Evolutionary conservation across 257 asterid genomes (phyloP), one percentile per base, ranked within the genome.

Genomic region (Ballota nigra): DNA sequence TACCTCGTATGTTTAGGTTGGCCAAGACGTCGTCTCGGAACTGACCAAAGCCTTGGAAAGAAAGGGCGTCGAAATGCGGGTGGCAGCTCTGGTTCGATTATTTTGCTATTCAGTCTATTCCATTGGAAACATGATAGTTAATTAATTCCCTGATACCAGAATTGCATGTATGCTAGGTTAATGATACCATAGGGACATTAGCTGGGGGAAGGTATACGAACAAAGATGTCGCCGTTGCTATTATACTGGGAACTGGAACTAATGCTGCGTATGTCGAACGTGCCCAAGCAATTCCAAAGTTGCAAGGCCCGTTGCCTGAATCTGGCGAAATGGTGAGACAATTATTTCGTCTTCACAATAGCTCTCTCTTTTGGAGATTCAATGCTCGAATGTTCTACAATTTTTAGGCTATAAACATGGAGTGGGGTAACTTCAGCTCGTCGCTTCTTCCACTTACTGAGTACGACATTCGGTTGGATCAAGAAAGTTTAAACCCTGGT

Each of bases 351-450:
- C 22, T 22, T 55, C 13, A 36, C 51, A 43, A 34, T 28, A 10
- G 6, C 38, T 63, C 56, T 20, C 33, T 7, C 22, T 3, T 62
- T n/a, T 0, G 5, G 22, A 19, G 26, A 19, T 2, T 72, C 55
- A 73, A 43, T 41, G 72, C 58, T 45, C 56, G n/a, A 16, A 63
- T 74, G 29, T 68, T 2, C 20, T n/a, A n/a, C n/a, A n/a, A 68
- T 13, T 76, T 62, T 69, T 73, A 92, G 98, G 98, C 90, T 75
- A 90, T 92, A 81, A 92, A 92, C 71, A 92, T 90, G 96, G 98
- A 92, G 74, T 92, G 98, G 98, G 98, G 97, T 73, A 92, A 90
- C 84, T 92, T 92, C 84, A 86, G 82, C 82, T 85, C 95, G n/a
- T 86, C 98, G 4, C 97, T 90, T 82, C 97, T 92, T 76, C 98